Conservation (phyloP, 106 monocot genomes). For the Dioscorea dumetorum region DNA sequence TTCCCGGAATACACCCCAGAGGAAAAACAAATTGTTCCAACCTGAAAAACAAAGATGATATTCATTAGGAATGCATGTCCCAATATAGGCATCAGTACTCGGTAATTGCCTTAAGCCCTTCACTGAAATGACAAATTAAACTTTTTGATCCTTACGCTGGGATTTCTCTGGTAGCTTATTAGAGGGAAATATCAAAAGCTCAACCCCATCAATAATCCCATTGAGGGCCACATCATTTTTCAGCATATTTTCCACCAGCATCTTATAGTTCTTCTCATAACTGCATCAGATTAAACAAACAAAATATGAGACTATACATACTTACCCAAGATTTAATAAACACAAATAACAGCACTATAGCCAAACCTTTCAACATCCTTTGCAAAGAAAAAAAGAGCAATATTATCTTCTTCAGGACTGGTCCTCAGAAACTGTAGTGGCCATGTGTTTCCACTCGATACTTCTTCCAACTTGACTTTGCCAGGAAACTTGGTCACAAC, state of each 20-base stretch:
- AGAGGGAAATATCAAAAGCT: conserved; percentile 84
- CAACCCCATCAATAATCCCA: conserved; percentile 51
- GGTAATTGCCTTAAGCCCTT: neutral
- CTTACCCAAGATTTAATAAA: neutral
- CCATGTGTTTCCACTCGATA: conserved; percentile 38
- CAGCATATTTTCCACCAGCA: conserved; percentile 61
- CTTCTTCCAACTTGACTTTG: conserved; percentile 60
- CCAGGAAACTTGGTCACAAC: conserved; percentile 42
- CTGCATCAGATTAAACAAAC: conserved; percentile 25
- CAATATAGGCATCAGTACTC: neutral
- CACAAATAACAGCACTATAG: neutral
- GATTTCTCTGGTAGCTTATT: conserved; percentile 51
- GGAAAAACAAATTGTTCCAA: conserved; percentile 80
- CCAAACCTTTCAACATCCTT: conserved; percentile 68
- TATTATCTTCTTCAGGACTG: conserved; percentile 55
- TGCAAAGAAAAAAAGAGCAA: conserved; percentile 93
- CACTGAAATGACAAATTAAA: neutral
- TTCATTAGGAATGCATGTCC: neutral
- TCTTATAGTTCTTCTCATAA: conserved; percentile 64
- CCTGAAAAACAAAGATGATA: conserved; percentile 34
- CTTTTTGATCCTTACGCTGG: conserved; percentile 54
- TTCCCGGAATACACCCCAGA: conserved; percentile 78
- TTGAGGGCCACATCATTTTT: conserved; percentile 66
- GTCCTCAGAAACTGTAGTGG: conserved; percentile 44
- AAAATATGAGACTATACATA: neutral